These are phyloP conservation scores for Reticulascus tulasneorum DNA, from an alignment of 2,329 filamentous ascomycete species.

Conservation along the genomic window DNA sequence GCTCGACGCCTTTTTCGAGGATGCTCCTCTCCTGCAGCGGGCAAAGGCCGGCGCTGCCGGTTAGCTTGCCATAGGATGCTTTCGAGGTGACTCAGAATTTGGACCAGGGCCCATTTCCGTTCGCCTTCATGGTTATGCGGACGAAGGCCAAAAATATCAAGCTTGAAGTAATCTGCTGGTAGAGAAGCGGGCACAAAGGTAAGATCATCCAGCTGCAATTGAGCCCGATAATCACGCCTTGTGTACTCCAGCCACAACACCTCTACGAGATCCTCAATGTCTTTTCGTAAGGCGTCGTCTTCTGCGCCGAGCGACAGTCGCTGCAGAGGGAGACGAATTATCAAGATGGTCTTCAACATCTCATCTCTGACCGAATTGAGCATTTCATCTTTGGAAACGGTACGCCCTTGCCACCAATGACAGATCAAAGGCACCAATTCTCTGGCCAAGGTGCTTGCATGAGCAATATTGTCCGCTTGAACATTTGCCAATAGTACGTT, in stretches of 20 bases:
- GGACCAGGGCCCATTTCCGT: conserved; percentile 56
- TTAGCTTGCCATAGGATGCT: conserved; percentile 30
- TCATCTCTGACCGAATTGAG: conserved; percentile 67
- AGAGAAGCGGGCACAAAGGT: conserved; percentile 47
- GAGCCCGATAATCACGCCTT: conserved; percentile 63
- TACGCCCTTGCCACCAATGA: conserved; percentile 73
- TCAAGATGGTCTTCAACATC: conserved; percentile 68
- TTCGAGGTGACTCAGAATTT: conserved; percentile 57
- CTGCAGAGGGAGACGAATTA: conserved; percentile 61
- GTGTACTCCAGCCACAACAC: conserved; percentile 76
- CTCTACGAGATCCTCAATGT: conserved; percentile 64
- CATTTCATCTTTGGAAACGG: conserved; percentile 55
- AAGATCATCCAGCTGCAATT: conserved; percentile 76
- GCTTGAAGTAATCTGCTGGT: conserved; percentile 40
- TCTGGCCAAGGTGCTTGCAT: conserved; percentile 57
- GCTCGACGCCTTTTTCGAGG: conserved; percentile 50
- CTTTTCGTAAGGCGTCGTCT: conserved; percentile 33
- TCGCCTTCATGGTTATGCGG: conserved; percentile 52
- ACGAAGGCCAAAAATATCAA: conserved; percentile 50
- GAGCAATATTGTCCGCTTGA: conserved; percentile 62
- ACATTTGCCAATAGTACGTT: conserved; percentile 65
- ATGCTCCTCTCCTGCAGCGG: no score
- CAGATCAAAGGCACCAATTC: conserved; percentile 67
- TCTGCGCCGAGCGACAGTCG: conserved; percentile 44
- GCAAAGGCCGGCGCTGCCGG: conserved; percentile 20